Base-by-base conservation (phyloP, 2,329 filamentous ascomycete species). In the Amauroascus verrucosus region DNA sequence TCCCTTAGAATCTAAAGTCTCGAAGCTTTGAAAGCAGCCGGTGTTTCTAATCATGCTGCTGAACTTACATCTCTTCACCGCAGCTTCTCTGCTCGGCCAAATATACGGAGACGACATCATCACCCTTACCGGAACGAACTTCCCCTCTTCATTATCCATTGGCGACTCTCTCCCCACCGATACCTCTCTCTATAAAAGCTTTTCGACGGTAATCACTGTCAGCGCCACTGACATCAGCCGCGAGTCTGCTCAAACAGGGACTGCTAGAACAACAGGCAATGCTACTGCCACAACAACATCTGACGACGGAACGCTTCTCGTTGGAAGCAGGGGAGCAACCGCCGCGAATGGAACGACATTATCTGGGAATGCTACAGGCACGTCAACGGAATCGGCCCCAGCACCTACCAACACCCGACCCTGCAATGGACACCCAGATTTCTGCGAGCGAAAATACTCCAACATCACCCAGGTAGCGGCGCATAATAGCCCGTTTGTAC, bases 401-500 rank as follows among this genome's bases (percentile, higher is more conserved):
- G 65, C 66, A 13, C 76, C 83, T 1, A 80, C 78, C 44, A 91
- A 90, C 67, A 90, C 85, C 0, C 81, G 82, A 55, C 82, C 86
- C 3, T 94, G 88, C 75, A 94, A 94, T 69, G 82, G 82, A 66
- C 82, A 86, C 60, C 70, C 84, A 22, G 86, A 91, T 68, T 82
- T 93, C 62, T 94, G 88, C 72, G 71, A 70, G 5, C 80, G 86
- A 55, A 83, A 81, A 61, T 94, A 89, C 69, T 82, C 84, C 75
- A 90, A 93, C 67, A 84, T 93, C 67, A 90, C 86, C 54, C 77
- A 86, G 62, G 79, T 94, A 1, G 82, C 79, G 18, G 82, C 83
- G 16, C 88, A 94, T 72, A 94, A 94, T 72, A 88, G 85, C 40
- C 86, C 86, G 9, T 94, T 94, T 65, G 77, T 83, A 38, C 74